Base-by-base conservation (phyloP, 2,329 filamentous ascomycete species). In the Sclerotinia glacialis region DNA sequence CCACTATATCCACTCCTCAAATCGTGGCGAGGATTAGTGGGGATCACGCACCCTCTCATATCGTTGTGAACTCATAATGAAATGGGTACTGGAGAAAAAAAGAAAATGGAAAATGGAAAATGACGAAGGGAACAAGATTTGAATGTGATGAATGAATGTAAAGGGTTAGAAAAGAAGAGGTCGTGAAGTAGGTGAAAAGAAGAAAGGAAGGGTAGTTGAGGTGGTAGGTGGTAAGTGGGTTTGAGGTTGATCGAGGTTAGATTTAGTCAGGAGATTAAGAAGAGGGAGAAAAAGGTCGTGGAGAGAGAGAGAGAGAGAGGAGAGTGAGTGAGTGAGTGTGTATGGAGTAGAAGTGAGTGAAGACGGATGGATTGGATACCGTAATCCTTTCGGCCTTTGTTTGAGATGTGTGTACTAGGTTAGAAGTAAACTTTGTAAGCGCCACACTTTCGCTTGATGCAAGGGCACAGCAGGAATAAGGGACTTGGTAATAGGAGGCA, bases 1-100 rank as follows among this genome's bases (percentile, higher is more conserved):
- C 65, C 44, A 53, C 26, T 28, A 14, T 46, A 55, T 52, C 34
- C 40, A 44, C 40, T 55, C 23, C 31, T 64, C 18, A 63, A 50
- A 67, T 65, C 64, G 71, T 72, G 71, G 71, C 69, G 65, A 68
- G 61, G 67, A 62, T 69, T 65, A 65, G 64, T 56, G 50, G 46
- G 44, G 61, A 49, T 62, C 54, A 76, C 82, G 69, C 80, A 87
- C 85, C 79, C 84, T 80, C 75, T 86, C 85, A 75, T 88, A 88
- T 67, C 75, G 73, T 71, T 76, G 74, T 42, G 75, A 76, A 69
- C 71, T 73, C 75, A 77, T 77, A 37, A 64, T 74, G 59, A 44
- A 55, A 28, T 55, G 28, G 52, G 52, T 53, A 61, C 64, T 42
- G 37, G 64, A 56, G 68, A 68, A 66, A 71, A 52, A 72, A 75